phyloP scores from a whole-genome alignment of 805 yeast genomes.

The Candida palmyrensis region DNA sequence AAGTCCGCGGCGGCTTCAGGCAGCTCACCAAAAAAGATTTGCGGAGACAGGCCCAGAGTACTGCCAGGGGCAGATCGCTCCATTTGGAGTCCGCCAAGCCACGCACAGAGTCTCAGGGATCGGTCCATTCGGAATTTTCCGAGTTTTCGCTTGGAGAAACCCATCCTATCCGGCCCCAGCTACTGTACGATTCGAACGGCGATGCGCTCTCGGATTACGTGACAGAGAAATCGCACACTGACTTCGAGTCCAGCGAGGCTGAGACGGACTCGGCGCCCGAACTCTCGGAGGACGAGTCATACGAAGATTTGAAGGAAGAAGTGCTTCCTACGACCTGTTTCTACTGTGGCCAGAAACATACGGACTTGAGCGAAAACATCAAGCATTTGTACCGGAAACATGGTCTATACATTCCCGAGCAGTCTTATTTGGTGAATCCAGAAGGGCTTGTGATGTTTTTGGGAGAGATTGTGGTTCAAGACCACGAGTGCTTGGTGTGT shows the following conservation, averaged over 20 bases:
- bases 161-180: conserved; percentile 8
- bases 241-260: conserved; percentile 11
- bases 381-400: conserved; percentile 41
- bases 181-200: conserved; percentile 26
- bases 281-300: conserved; percentile 9
- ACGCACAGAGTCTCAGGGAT: conserved; percentile 41
- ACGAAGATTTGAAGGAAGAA: conserved; percentile 16
- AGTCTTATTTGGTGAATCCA: conserved; percentile 30
- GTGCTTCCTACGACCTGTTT: conserved; percentile 52
- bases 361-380: conserved; percentile 49
- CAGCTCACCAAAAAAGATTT: conserved; percentile 38
- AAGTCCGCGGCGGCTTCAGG: conserved; percentile 17
- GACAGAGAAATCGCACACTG: conserved; percentile 26
- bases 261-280: conserved; percentile 21
- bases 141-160: conserved; percentile 51
- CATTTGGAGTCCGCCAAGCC: background rate
- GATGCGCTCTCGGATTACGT: conserved; percentile 49
- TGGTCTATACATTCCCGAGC: conserved; percentile 43
- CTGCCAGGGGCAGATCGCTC: conserved; percentile 19
- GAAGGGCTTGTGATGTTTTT: conserved; percentile 35
- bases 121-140: conserved; percentile 51
- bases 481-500: conserved; percentile 40
- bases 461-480: conserved; percentile 32
- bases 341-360: conserved; percentile 51
- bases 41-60: conserved; percentile 18